Percentiles rank a stretch among this genome's conserved stretches.
Conservation (phyloP, 2,329 filamentous ascomycete genomes). For the Colletotrichum sp. region DNA sequence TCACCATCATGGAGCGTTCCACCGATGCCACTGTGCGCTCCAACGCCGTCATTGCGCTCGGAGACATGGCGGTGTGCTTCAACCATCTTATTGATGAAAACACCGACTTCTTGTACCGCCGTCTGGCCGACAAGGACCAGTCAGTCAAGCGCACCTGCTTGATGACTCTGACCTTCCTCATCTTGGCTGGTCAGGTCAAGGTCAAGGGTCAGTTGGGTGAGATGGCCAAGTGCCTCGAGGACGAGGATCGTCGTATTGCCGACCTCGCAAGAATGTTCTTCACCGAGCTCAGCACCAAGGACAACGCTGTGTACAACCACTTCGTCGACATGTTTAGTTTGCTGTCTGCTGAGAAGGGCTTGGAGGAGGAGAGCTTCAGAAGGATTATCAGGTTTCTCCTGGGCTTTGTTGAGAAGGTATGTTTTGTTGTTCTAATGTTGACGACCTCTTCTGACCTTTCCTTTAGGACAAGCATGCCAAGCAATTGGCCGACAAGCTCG, state of each 20-base stretch:
- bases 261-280: conserved; percentile 99
- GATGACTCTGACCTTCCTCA: conserved; percentile 98
- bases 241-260: conserved; percentile 91
- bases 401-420: conserved; percentile 96
- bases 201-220: conserved; percentile 98
- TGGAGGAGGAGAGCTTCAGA: conserved; percentile 86
- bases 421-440: conserved; percentile 25
- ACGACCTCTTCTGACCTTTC: conserved; percentile 16
- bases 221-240: conserved; percentile 99
- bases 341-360: conserved; percentile 77
- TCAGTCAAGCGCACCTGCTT: conserved; percentile 96
- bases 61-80: conserved; percentile 99
- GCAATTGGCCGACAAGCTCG: conserved; percentile 90
- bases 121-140: conserved; percentile 85
- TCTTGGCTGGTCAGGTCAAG: conserved; percentile 96
- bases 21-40: conserved; percentile 90
- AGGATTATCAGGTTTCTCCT: conserved; percentile 91
- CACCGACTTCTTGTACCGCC: conserved; percentile 95
- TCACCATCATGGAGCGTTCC: conserved; percentile 97
- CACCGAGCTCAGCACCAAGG: conserved; percentile 94
- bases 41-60: conserved; percentile 95
- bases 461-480: conserved; percentile 92
- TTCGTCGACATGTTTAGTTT: conserved; percentile 99
- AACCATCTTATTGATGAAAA: conserved; percentile 99
- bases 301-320: conserved; percentile 99